Conservation (phyloP, 192 early-diverging fungal genomes). For the Linnemannia elongata region DNA sequence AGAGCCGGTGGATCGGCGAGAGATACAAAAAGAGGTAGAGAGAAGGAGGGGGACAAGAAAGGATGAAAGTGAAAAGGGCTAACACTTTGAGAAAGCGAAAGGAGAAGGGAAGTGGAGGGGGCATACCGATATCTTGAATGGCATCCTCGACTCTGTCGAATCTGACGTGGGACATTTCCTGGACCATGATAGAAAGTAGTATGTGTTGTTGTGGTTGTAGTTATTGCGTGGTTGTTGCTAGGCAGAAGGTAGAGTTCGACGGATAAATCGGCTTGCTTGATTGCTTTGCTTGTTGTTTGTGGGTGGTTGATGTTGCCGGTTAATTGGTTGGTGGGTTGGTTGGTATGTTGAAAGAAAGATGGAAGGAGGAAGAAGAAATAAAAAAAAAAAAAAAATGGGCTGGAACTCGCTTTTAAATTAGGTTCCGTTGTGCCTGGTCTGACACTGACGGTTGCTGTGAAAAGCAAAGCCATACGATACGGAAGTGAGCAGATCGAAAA, state of each 20-base stretch:
- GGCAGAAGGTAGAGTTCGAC: neutral
- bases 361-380: neutral
- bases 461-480: neutral
- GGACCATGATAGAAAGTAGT: slow-evolving; percentile 31
- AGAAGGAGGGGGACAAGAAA: neutral
- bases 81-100: neutral
- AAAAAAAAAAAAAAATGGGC: neutral
- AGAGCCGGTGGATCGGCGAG: neutral
- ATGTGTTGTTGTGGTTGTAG: neutral
- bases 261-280: neutral
- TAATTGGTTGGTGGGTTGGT: neutral
- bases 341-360: neutral
- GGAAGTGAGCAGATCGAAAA: neutral
- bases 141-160: slow-evolving; percentile 53
- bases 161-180: slow-evolving; percentile 27
- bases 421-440: neutral
- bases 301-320: neutral
- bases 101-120: neutral
- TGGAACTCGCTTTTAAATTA: neutral
- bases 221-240: neutral
- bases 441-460: neutral
- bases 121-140: slow-evolving; percentile 53
- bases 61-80: neutral
- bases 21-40: neutral
- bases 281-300: neutral